Conservation (phyloP, 2,329 filamentous ascomycete genomes). For the Colletotrichum spinosum region DNA sequence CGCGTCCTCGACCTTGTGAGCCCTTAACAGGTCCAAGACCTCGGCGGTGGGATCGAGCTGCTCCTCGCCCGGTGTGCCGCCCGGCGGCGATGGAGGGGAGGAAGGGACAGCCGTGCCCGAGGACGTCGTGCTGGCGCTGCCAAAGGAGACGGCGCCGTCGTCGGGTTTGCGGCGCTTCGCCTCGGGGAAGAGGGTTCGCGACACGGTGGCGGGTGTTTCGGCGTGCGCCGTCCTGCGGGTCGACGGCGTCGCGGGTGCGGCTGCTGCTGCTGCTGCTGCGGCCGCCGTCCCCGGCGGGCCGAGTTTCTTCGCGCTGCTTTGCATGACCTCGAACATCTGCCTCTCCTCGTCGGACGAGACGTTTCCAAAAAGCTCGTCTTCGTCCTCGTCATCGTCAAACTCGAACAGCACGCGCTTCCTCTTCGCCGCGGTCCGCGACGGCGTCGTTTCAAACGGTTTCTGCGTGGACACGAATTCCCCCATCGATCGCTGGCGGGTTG, state of each 20-base stretch:
- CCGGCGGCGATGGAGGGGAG: constrained; percentile 11
- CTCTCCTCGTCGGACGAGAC: constrained; percentile 54
- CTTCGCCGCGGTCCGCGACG: constrained; percentile 42
- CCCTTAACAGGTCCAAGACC: constrained; percentile 62
- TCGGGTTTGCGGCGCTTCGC: constrained; percentile 48
- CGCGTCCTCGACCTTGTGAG: constrained; percentile 52
- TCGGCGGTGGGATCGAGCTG: constrained; percentile 56
- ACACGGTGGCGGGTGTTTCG: constrained; percentile 47
- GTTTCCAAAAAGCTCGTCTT: constrained; percentile 43
- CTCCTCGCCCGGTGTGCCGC: constrained; percentile 24
- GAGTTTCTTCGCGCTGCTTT: constrained; percentile 47
- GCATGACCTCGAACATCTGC: constrained; percentile 49
- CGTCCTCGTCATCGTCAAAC: constrained; percentile 42
- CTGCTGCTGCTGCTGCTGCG: too few species aligned
- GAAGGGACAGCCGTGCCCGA: constrained; percentile 33
- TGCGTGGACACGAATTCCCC: constrained; percentile 20
- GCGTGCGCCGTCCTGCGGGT: constrained; percentile 40
- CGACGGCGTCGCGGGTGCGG: constrained; percentile 41
- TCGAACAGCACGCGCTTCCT: constrained; percentile 42
- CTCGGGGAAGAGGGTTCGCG: constrained; percentile 50
- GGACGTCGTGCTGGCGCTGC: constrained; percentile 35
- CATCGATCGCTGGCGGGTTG: constrained; percentile 32
- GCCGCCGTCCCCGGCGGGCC: neutral
- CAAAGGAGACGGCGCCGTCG: constrained; percentile 40
- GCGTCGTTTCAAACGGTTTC: constrained; percentile 32